phyloP scores from a whole-genome alignment of 805 yeast species.

The Monosporozyma aquatica region DNA sequence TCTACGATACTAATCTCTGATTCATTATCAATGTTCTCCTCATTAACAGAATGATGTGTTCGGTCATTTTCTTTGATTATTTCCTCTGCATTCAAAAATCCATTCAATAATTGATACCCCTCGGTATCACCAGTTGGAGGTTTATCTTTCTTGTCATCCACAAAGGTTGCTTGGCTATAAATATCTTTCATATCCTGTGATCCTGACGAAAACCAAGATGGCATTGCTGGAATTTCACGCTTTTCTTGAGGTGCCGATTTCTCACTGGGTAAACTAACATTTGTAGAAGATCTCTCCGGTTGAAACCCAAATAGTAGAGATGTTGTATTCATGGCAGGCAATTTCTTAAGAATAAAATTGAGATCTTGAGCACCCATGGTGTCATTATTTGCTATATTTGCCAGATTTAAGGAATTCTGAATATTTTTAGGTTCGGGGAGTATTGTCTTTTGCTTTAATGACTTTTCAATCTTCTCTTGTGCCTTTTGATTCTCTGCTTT shows the following conservation, averaged over 20 bases:
- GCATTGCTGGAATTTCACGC: conserved; percentile 16
- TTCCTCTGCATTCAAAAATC: conserved; percentile 14
- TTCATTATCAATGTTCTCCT: not conserved
- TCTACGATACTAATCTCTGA: not conserved
- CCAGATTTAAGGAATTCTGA: too few relatives aligned
- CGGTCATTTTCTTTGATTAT: conserved; percentile 4
- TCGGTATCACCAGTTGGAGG: conserved; percentile 5
- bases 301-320: not conserved
- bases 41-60: not conserved
- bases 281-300: not conserved
- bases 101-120: conserved; percentile 13
- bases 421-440: not conserved
- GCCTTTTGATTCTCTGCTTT: not conserved
- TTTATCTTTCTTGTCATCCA: conserved; percentile 11
- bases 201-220: conserved; percentile 26
- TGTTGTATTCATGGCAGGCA: conserved; percentile 10
- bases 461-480: not conserved
- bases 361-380: conserved; percentile 20
- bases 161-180: conserved; percentile 11
- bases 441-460: not conserved
- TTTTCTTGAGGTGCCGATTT: conserved; percentile 4
- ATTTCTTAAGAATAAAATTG: conserved; percentile 15
- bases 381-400: too few relatives aligned
- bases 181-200: not conserved
- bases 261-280: too few relatives aligned